Percentiles rank a stretch among this genome's conserved stretches.
Conservation (phyloP, 1,284 basidiomycete species). For the Irpex rosettiformis region DNA sequence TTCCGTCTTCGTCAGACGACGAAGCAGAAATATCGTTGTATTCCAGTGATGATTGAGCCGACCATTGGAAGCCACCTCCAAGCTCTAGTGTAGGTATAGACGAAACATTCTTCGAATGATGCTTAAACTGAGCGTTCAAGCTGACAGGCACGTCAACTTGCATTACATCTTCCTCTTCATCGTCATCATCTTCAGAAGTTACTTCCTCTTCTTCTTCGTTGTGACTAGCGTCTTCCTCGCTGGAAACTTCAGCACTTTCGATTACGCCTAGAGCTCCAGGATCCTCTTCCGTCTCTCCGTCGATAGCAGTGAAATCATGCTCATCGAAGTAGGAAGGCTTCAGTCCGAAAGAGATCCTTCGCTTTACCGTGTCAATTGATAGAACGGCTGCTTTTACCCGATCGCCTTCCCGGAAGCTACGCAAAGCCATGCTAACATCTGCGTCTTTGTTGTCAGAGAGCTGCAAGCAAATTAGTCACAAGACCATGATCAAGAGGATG, state of each 20-base stretch:
- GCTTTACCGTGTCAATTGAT: slow-evolving; percentile 70
- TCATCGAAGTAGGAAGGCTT: slow-evolving; percentile 86
- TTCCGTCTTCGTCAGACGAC: slow-evolving; percentile 47
- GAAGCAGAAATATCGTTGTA: slow-evolving; percentile 33
- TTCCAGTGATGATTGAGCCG: slow-evolving; percentile 30
- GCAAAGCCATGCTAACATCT: slow-evolving; percentile 75
- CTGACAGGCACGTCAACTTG: slow-evolving; percentile 34
- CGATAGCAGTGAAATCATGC: slow-evolving; percentile 40
- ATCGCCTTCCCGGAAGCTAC: slow-evolving; percentile 86
- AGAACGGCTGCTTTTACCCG: slow-evolving; percentile 79
- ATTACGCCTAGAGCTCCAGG: slow-evolving; percentile 31
- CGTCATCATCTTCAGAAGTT: slow-evolving; percentile 24
- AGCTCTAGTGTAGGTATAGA: slow-evolving; percentile 43
- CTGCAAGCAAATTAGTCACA: slow-evolving; percentile 32
- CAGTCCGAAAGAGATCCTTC: slow-evolving; percentile 82
- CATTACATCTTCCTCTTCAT: slow-evolving; percentile 9
- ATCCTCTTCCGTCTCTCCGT: slow-evolving; percentile 29
- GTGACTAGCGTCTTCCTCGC: slow-evolving; percentile 22
- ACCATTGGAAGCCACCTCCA: slow-evolving; percentile 70
- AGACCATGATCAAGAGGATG: neutral
- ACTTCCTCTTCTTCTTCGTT: slow-evolving; percentile 22
- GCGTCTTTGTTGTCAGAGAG: slow-evolving; percentile 83
- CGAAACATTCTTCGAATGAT: neutral
- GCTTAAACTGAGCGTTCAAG: neutral
- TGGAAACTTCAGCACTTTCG: slow-evolving; percentile 26